Percentiles rank a stretch among this genome's conserved stretches.
phyloP scores from a whole-genome alignment of 805 yeast species.

The Cephaloascus albidus region DNA sequence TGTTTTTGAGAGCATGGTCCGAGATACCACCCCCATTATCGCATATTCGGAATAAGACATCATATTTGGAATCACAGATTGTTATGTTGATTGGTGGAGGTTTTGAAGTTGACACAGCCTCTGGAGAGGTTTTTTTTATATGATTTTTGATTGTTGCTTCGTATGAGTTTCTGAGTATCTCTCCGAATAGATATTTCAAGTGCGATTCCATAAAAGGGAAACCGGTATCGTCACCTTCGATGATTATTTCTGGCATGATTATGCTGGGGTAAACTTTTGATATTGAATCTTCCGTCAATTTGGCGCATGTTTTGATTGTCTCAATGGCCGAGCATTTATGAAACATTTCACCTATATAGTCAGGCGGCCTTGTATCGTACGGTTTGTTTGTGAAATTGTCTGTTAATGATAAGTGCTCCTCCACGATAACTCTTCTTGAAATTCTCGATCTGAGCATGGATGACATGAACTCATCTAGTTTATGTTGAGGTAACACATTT shows the following conservation, averaged over 20 bases:
- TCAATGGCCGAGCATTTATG: constrained; percentile 68
- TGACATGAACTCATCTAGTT: constrained; percentile 68
- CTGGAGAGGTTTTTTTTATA: constrained; percentile 14
- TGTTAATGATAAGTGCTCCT: constrained; percentile 80
- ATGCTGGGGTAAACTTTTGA: constrained; percentile 44
- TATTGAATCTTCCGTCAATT: constrained; percentile 40
- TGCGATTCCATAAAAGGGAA: constrained; percentile 86
- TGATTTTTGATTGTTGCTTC: constrained; percentile 65
- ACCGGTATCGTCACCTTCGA: constrained; percentile 65
- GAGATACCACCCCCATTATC: constrained; percentile 89
- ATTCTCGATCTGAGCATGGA: constrained; percentile 77
- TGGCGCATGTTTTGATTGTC: constrained; percentile 48
- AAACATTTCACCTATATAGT: constrained; percentile 71
- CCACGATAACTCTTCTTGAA: constrained; percentile 82
- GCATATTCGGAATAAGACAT: constrained; percentile 67
- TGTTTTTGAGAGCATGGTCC: constrained; percentile 43
- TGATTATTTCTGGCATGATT: constrained; percentile 60
- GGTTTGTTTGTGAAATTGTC: constrained; percentile 46
- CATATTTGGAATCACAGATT: constrained; percentile 55
- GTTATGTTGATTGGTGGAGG: constrained; percentile 76
- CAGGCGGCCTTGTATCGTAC: constrained; percentile 37
- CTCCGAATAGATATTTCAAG: constrained; percentile 79
- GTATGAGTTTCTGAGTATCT: constrained; percentile 74
- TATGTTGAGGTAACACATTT: constrained; percentile 44
- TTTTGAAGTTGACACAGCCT: constrained; percentile 15